Evolutionary conservation across 371 early-diverging fungal species (phyloP), one percentile per base, ranked within the genome.

Genomic region (Mortierella sp.): DNA sequence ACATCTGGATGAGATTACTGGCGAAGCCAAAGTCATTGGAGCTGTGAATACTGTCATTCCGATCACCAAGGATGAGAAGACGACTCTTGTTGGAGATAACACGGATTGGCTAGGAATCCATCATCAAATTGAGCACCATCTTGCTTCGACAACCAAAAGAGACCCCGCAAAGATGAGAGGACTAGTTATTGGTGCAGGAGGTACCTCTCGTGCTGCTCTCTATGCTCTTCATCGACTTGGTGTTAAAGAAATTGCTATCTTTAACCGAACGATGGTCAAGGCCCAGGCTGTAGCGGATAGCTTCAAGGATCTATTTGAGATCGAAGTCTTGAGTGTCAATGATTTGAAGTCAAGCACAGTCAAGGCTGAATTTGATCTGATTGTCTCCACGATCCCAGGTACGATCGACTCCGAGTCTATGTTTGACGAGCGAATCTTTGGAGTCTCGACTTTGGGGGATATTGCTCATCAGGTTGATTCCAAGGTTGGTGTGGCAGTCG

Each of bases 171-270:
- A 60, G 51, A 70, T 73, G 73, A 75, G 56, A 57, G 85, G 96
- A 12, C 87, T 96, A 30, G 94, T 98, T 4, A 87, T 98, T 63
- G 99, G 99, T n/a, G 97, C 96, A 9, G 99, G 99, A 53, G 99
- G 99, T 15, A 98, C 99, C 4, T 89, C 97, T 3, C 87, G 98
- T 37, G 99, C 99, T 0, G 98, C 95, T 7, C 82, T 95, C 26
- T 96, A 92, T 73, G 96, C 98, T 0, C 83, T 97, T 46, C 82
- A 94, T 72, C 83, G 88, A 59, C 84, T 97, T 62, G 93, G 93
- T 6, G 84, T 93, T 16, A 66, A 75, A 44, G 85, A 87, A 43
- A 88, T 96, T 43, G 84, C 87, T 43, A 66, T 98, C 28, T 98
- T 92, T 89, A 98, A 98, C 88, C 89, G 99, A 53, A 97, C 97